Percentiles rank a stretch among this genome's conserved stretches.
These are phyloP conservation scores for Citropsis articulata DNA, from an alignment of 345 rosid species.

Conservation along the genomic window DNA sequence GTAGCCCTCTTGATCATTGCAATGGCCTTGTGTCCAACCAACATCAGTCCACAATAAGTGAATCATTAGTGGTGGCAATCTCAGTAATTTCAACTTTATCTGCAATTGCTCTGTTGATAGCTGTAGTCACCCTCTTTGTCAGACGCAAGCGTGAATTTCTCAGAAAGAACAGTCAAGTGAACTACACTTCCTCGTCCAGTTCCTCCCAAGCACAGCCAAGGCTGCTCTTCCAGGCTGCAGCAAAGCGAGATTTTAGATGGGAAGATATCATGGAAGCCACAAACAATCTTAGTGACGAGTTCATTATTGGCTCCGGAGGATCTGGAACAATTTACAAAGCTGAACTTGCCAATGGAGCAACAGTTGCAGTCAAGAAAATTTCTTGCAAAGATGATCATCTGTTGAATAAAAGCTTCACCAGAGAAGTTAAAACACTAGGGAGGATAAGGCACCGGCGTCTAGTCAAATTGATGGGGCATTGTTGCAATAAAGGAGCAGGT, in stretches of 20 bases:
- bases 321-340: constrained; percentile 85
- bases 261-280: constrained; percentile 89
- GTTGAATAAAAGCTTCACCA: constrained; percentile 74
- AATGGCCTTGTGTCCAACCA: constrained; percentile 16
- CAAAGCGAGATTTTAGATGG: constrained; percentile 71
- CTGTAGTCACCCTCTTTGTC: constrained; percentile 46
- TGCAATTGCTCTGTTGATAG: constrained; percentile 57
- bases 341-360: constrained; percentile 61
- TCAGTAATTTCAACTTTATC: constrained; percentile 64
- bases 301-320: constrained; percentile 89
- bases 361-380: constrained; percentile 81
- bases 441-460: constrained; percentile 80
- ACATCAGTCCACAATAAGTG: constrained; percentile 43
- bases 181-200: constrained; percentile 49
- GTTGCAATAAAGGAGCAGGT: constrained; percentile 63
- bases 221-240: constrained; percentile 57
- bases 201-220: constrained; percentile 65
- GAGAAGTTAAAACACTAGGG: constrained; percentile 84
- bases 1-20: constrained; percentile 65
- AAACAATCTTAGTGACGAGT: constrained; percentile 65
- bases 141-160: constrained; percentile 47
- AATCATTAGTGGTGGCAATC: constrained; percentile 44
- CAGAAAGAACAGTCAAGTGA: constrained; percentile 41
- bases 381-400: constrained; percentile 67
- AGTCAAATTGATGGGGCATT: constrained; percentile 85